Conservation (phyloP, 2,329 filamentous ascomycete genomes). For the Pseudogymnoascus sp. region DNA sequence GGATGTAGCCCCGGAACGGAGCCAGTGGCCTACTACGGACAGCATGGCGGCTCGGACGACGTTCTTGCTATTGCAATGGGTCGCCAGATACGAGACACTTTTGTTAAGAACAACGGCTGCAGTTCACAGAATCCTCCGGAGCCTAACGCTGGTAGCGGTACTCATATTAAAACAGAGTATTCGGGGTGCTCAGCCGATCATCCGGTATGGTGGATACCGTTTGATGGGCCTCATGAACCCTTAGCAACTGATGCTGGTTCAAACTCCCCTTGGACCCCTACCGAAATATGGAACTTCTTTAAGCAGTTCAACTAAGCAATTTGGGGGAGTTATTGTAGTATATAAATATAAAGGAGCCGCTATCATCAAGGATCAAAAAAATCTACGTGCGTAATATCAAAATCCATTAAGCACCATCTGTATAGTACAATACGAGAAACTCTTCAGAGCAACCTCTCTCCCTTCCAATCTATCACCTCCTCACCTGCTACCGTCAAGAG, state of each 20-base stretch:
- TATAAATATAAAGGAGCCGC: neutral
- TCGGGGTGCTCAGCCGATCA: conserved; percentile 26
- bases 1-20: conserved; percentile 26
- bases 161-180: conserved; percentile 17
- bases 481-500: neutral
- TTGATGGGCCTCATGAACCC: conserved; percentile 27
- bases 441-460: neutral
- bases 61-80: conserved; percentile 29
- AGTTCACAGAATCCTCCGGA: conserved; percentile 12
- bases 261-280: conserved; percentile 17
- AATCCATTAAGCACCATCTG: neutral
- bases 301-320: neutral
- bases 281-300: conserved; percentile 30
- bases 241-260: conserved; percentile 19
- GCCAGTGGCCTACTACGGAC: conserved; percentile 29
- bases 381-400: neutral
- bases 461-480: neutral
- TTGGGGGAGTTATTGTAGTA: neutral
- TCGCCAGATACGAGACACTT: conserved; percentile 29
- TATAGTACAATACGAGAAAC: neutral
- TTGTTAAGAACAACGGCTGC: conserved; percentile 32
- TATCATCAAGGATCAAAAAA: neutral
- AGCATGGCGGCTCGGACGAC: conserved; percentile 30
- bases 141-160: conserved; percentile 17
- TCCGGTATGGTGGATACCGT: conserved; percentile 29